A percentile compares a stretch with the other conserved stretches of the same genome.
Conservation (phyloP, 495 filamentous ascomycete genomes). For the Antarctomyces pellizariae region DNA sequence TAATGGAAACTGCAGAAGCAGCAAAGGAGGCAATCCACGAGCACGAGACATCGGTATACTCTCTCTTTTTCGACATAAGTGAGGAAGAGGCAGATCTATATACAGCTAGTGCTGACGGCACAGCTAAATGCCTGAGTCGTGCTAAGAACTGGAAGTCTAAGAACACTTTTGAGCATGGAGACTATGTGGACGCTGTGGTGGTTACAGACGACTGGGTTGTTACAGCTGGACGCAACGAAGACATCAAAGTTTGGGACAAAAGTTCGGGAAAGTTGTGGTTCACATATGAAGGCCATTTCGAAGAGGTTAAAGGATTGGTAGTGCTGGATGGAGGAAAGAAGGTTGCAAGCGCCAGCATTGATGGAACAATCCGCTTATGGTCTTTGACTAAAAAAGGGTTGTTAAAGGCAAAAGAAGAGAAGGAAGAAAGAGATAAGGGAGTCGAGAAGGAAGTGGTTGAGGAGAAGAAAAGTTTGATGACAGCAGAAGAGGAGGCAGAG, state of each 20-base stretch:
- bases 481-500: conserved; percentile 66
- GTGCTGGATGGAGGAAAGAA: conserved; percentile 29
- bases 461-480: conserved; percentile 28
- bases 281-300: conserved; percentile 65
- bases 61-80: conserved; percentile 35
- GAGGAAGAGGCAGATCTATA: conserved; percentile 56
- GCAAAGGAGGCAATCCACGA: conserved; percentile 34
- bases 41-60: conserved; percentile 81
- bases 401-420: conserved; percentile 25
- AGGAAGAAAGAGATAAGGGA: conserved; percentile 19
- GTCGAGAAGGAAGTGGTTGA: conserved; percentile 8
- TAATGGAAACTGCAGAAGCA: conserved; percentile 16
- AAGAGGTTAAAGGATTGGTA: conserved; percentile 68
- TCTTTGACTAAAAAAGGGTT: conserved; percentile 39
- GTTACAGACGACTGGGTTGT: conserved; percentile 59
- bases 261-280: conserved; percentile 50
- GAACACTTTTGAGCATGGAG: conserved; percentile 52
- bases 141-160: conserved; percentile 41
- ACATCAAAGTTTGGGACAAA: conserved; percentile 71
- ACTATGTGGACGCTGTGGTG: conserved; percentile 68
- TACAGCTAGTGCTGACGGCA: conserved; percentile 78
- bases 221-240: conserved; percentile 77
- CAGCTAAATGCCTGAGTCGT: conserved; percentile 47
- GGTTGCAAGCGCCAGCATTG: conserved; percentile 64
- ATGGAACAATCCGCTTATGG: conserved; percentile 74